A percentile compares a stretch with the other conserved stretches of the same genome.
These are phyloP conservation scores for Vararia minispora DNA, from an alignment of 768 basidiomycete genomes.

Conservation along the genomic window DNA sequence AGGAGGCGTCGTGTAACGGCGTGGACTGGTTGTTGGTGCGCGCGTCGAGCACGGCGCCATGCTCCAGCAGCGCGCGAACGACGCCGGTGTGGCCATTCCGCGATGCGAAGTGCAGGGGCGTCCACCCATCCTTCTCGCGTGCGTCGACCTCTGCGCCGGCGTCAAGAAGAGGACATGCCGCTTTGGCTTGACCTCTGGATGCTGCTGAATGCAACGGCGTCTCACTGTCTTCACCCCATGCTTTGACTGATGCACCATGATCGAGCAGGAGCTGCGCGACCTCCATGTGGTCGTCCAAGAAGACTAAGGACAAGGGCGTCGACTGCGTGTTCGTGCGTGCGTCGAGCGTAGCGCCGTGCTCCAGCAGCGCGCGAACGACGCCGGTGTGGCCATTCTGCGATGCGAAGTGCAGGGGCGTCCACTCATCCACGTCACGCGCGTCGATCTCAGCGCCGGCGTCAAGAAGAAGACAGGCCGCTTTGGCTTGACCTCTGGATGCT, in stretches of 20 bases:
- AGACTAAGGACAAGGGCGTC: neutral
- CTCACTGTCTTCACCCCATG: too few relatives aligned
- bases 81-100: neutral
- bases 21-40: too few relatives aligned
- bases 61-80: slow-evolving; percentile 1
- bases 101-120: neutral
- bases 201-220: too few relatives aligned
- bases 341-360: neutral
- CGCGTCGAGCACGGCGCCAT: slow-evolving; percentile 33
- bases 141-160: neutral
- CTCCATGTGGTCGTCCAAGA: neutral
- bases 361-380: neutral
- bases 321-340: neutral
- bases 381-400: neutral
- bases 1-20: too few relatives aligned
- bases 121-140: too few relatives aligned
- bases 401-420: slow-evolving; percentile 2
- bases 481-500: neutral
- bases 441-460: slow-evolving; percentile 1
- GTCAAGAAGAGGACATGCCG: too few relatives aligned
- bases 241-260: neutral
- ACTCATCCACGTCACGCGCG: neutral
- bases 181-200: too few relatives aligned
- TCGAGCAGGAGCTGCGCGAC: slow-evolving; percentile 1
- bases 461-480: neutral